A percentile compares a stretch with the other conserved stretches of the same genome.
These are phyloP conservation scores for Diaporthe eres DNA, from an alignment of 2,329 filamentous ascomycete species.

Conservation along the genomic window DNA sequence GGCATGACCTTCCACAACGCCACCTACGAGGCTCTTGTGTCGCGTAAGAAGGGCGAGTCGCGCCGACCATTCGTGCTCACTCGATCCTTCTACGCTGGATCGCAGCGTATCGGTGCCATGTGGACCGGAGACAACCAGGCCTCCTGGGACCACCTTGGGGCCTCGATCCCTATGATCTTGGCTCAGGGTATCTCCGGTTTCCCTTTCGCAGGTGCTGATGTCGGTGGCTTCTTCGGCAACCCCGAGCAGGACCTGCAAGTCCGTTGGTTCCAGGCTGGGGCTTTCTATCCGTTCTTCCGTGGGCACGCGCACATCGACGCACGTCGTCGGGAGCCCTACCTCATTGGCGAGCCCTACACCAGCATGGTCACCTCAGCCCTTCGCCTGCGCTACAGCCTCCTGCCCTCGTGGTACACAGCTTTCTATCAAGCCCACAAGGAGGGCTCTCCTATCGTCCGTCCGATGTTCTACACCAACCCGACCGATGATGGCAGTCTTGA, in stretches of 20 bases:
- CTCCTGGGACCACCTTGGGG: constrained; percentile 90
- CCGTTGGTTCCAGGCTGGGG: constrained; percentile 96
- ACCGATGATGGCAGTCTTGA: constrained; percentile 87
- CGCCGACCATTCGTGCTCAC: constrained; percentile 94
- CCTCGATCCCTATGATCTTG: constrained; percentile 91
- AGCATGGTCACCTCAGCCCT: constrained; percentile 89
- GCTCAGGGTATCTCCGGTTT: constrained; percentile 94
- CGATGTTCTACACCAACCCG: constrained; percentile 94
- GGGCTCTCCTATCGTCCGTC: constrained; percentile 88
- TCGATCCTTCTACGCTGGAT: constrained; percentile 91
- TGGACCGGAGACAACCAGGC: constrained; percentile 99
- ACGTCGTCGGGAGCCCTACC: constrained; percentile 92
- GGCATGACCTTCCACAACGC: constrained; percentile 97
- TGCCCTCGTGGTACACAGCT: constrained; percentile 96
- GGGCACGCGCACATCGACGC: constrained; percentile 97
- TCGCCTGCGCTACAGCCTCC: constrained; percentile 87
- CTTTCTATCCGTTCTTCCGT: constrained; percentile 98
- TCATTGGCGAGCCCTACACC: constrained; percentile 86
- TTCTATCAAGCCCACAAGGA: constrained; percentile 90
- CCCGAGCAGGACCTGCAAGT: constrained; percentile 92
- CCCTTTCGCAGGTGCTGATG: constrained; percentile 94
- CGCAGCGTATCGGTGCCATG: constrained; percentile 92
- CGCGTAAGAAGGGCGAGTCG: constrained; percentile 87
- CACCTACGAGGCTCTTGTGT: constrained; percentile 86
- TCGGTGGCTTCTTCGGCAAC: constrained; percentile 98